A percentile compares a stretch with the other conserved stretches of the same genome.
phyloP scores from a whole-genome alignment of 108 stramenopile genomes.

The Mediolabrus comicus region DNA sequence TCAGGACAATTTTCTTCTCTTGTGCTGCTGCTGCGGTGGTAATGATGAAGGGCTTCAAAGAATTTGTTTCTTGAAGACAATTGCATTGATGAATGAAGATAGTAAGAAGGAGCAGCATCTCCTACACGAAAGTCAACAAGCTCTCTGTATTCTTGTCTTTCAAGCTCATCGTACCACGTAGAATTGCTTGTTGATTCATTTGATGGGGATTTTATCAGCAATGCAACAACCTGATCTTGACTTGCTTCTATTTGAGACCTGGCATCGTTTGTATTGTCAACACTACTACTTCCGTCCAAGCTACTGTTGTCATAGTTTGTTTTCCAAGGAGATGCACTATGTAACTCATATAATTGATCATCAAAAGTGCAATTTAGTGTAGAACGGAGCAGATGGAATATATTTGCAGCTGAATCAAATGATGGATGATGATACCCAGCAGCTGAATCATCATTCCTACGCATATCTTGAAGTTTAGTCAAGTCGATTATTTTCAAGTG shows the following conservation, averaged over 20 bases:
- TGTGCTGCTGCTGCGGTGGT: background rate
- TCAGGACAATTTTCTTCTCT: background rate
- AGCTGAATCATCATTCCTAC: background rate
- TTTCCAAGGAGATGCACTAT: constrained; percentile 46
- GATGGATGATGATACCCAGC: constrained; percentile 12
- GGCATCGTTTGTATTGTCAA: background rate
- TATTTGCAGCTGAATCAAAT: constrained; percentile 35
- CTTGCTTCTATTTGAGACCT: background rate
- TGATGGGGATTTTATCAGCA: constrained; percentile 21
- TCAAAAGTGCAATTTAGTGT: constrained; percentile 19
- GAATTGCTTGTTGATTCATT: background rate
- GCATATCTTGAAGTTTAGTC: constrained; percentile 30
- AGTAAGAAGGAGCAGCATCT: constrained; percentile 47
- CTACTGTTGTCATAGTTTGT: background rate
- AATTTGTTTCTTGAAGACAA: background rate
- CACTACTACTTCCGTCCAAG: background rate
- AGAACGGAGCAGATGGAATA: constrained; percentile 47
- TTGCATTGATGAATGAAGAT: constrained; percentile 26
- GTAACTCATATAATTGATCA: constrained; percentile 8
- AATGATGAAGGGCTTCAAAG: background rate
- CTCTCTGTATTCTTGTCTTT: constrained; percentile 27
- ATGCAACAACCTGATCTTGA: constrained; percentile 28
- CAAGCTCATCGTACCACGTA: constrained; percentile 13
- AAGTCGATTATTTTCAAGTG: constrained; percentile 26
- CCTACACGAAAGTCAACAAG: constrained; percentile 38